These are phyloP conservation scores for Lolium rigidum DNA, from an alignment of 176 grass and related monocot genomes.

Conservation along the genomic window DNA sequence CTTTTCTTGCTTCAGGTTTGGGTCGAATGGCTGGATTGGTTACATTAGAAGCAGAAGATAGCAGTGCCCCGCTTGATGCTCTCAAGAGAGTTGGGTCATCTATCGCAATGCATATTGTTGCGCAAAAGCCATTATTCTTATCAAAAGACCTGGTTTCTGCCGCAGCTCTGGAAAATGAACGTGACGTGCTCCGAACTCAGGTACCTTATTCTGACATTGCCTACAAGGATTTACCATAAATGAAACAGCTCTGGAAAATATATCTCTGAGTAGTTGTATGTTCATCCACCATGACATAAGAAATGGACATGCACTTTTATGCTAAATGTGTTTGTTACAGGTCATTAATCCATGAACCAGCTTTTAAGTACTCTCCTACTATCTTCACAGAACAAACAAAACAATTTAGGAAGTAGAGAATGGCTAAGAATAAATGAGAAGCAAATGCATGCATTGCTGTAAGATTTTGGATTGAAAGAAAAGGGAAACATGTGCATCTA, in stretches of 20 bases:
- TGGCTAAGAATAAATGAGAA: background rate
- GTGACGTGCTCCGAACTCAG: conserved; percentile 83
- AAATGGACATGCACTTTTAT: conserved; percentile 6
- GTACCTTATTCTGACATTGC: conserved; percentile 40
- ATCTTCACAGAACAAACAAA: background rate
- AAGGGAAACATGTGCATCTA: background rate
- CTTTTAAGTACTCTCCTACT: background rate
- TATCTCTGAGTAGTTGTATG: background rate
- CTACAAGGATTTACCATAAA: conserved; percentile 1
- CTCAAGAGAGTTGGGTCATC: conserved; percentile 68
- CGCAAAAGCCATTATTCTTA: conserved; percentile 84
- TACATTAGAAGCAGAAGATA: conserved; percentile 83
- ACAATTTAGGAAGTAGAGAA: background rate
- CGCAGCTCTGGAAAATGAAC: conserved; percentile 77
- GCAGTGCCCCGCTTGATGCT: conserved; percentile 65
- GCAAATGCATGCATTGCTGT: conserved; percentile 12
- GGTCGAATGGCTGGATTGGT: conserved; percentile 89
- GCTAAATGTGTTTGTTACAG: conserved; percentile 3
- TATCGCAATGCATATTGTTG: conserved; percentile 96
- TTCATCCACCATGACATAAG: background rate
- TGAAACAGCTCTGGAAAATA: no score
- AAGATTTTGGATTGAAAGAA: conserved; percentile 18
- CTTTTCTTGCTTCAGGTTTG: conserved; percentile 60
- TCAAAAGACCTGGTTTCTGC: conserved; percentile 89
- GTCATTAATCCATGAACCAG: background rate